phyloP scores from a whole-genome alignment of 1,139 yeast genomes.

The Candida labiduridarum region DNA sequence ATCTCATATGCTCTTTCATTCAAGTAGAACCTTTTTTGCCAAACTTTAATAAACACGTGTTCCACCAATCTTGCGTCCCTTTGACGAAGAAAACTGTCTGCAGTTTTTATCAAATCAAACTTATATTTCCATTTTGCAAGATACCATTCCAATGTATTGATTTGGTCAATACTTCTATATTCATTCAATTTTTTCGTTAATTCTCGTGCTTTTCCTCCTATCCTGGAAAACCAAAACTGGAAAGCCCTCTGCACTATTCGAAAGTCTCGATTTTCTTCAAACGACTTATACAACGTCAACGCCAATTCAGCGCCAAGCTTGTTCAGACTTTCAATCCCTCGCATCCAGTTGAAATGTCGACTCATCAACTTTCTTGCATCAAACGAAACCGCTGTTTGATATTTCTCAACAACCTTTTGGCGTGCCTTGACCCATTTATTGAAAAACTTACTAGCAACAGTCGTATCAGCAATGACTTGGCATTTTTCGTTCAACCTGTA shows the following conservation, averaged over 20 bases:
- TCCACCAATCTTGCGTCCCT: conserved; percentile 13
- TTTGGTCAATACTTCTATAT: conserved; percentile 13
- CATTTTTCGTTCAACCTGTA: no score
- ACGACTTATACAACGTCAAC: not conserved
- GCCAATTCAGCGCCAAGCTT: not conserved
- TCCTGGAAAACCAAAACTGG: not conserved
- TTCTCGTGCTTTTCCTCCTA: not conserved
- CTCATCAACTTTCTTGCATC: conserved; percentile 1
- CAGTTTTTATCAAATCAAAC: conserved; percentile 9
- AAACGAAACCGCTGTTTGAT: not conserved
- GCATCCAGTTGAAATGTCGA: conserved; percentile 4
- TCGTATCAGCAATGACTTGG: not conserved
- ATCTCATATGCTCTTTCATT: conserved; percentile 8
- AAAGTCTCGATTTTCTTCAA: conserved; percentile 1
- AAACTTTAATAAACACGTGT: conserved; percentile 18
- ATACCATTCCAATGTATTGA: conserved; percentile 16
- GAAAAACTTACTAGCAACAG: conserved; percentile 2
- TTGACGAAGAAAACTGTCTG: conserved; percentile 11
- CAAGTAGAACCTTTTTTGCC: conserved; percentile 19
- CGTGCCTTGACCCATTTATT: not conserved
- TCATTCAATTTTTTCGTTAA: conserved; percentile 17
- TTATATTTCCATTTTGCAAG: conserved; percentile 20
- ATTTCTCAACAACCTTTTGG: not conserved
- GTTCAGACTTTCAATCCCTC: not conserved
- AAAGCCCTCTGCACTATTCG: not conserved